Conservation (phyloP, 257 asterid species). For the Przewalskia tangutica region DNA sequence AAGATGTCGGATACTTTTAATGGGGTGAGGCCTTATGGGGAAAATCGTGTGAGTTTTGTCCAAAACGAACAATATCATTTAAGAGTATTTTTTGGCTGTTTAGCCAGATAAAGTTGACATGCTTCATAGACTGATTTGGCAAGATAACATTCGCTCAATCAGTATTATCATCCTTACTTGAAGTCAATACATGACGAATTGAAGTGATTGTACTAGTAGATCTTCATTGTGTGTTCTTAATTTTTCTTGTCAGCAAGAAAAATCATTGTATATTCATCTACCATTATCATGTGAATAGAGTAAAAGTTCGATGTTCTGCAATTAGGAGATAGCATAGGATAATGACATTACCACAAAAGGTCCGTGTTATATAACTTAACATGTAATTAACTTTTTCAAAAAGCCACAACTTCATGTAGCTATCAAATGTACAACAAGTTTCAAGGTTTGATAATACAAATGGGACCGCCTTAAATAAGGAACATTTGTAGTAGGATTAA, state of each 20-base stretch:
- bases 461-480: not conserved
- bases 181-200: not conserved
- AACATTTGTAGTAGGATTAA: not conserved
- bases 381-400: not conserved
- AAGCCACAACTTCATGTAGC: not conserved
- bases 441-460: not conserved
- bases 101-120: no score
- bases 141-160: not conserved
- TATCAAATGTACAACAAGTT: not conserved
- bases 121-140: not conserved
- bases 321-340: not conserved
- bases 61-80: no score
- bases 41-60: no score
- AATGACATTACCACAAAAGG: not conserved
- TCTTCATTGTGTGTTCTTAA: not conserved
- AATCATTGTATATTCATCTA: not conserved
- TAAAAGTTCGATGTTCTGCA: not conserved
- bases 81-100: no score
- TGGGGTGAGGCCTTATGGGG: no score
- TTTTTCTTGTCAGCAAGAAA: not conserved
- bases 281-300: not conserved
- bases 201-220: not conserved
- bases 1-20: no score
- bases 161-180: not conserved
- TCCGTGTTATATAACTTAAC: not conserved